Evolutionary conservation across 129 eudicot species (phyloP).

Genomic region (Pittosporum tobira): DNA sequence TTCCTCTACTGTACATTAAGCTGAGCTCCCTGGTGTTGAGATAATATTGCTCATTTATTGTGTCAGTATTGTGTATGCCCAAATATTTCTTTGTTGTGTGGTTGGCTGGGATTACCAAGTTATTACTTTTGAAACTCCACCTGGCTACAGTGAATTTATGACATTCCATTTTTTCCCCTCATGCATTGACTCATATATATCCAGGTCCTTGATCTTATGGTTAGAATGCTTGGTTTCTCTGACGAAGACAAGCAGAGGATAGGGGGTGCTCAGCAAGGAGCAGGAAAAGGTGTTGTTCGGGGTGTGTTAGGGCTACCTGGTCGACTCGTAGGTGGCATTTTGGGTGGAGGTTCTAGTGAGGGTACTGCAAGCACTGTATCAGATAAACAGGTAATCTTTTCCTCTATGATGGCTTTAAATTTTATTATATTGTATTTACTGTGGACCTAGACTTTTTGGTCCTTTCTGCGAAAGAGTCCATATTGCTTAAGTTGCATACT

Average conservation of each 20-base stretch:
- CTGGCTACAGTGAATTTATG: too few relatives aligned
- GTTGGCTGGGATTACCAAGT: background rate
- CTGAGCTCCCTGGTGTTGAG: background rate
- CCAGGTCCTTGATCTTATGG: conserved; percentile 95
- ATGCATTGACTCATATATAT: background rate
- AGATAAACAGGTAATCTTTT: conserved; percentile 56
- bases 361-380: conserved; percentile 39
- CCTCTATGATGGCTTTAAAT: too few relatives aligned
- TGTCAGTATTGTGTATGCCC: background rate
- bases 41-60: background rate
- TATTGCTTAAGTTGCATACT: background rate
- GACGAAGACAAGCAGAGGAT: conserved; percentile 97
- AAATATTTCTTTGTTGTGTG: background rate
- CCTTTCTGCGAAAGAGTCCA: background rate
- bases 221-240: conserved; percentile 95
- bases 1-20: background rate
- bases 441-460: background rate
- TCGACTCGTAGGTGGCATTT: conserved; percentile 90
- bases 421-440: background rate
- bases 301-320: conserved; percentile 97
- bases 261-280: conserved; percentile 91
- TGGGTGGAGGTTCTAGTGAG: conserved; percentile 59
- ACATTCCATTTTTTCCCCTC: too few relatives aligned
- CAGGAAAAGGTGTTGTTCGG: conserved; percentile 93
- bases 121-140: background rate